phyloP scores from a whole-genome alignment of 129 eudicot species.

The Deinandra increscens region DNA sequence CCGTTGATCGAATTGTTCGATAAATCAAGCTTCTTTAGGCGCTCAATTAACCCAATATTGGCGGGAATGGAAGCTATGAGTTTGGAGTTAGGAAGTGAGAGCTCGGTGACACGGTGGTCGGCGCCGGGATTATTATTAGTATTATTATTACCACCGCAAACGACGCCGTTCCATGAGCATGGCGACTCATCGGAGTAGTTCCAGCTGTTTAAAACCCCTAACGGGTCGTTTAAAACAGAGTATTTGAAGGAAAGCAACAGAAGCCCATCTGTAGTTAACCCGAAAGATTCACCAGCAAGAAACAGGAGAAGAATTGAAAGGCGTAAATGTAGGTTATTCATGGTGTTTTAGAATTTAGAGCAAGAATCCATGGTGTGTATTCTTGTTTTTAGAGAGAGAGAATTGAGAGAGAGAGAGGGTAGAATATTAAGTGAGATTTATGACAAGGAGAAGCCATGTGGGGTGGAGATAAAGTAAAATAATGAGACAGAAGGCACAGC shows the following conservation, averaged over 20 bases:
- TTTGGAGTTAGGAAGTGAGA: conserved; percentile 64
- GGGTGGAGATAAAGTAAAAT: conserved; percentile 29
- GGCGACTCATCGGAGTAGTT: conserved; percentile 52
- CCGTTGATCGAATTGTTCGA: conserved; percentile 88
- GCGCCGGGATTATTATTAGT: conserved; percentile 33
- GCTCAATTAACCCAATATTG: conserved; percentile 55
- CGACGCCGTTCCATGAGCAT: conserved; percentile 82
- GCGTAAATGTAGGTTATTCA: conserved; percentile 47
- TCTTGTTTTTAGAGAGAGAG: conserved; percentile 32
- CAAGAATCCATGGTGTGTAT: conserved; percentile 34
- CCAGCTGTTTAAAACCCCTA: conserved; percentile 59
- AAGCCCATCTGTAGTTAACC: conserved; percentile 65
- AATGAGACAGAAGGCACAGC: conserved; percentile 48
- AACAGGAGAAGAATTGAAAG: conserved; percentile 23
- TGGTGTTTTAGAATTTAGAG: conserved; percentile 18
- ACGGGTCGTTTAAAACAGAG: conserved; percentile 58
- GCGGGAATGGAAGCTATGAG: conserved; percentile 69
- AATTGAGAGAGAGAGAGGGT: background rate
- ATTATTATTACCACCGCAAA: no score
- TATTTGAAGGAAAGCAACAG: conserved; percentile 66
- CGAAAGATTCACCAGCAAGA: conserved; percentile 25
- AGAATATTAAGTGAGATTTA: conserved; percentile 60
- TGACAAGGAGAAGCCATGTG: conserved; percentile 61
- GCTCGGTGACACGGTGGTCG: conserved; percentile 41
- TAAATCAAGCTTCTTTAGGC: conserved; percentile 50